Evolutionary conservation across 2,329 filamentous ascomycete species (phyloP), one percentile per base, ranked within the genome.

Genomic region (Aureobasidium lini): DNA sequence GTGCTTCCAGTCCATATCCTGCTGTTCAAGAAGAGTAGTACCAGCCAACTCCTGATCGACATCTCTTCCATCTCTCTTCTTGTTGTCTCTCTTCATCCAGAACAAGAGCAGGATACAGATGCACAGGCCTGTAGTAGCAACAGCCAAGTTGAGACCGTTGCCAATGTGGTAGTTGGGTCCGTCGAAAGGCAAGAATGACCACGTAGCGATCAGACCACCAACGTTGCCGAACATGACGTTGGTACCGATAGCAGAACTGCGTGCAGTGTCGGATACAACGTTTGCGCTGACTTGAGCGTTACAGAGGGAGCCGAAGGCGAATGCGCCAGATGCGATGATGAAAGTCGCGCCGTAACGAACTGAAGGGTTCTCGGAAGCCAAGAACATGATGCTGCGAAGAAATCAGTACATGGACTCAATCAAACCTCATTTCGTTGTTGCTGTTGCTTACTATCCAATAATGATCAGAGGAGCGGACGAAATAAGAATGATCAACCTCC

Each of bases 171-270:
- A 90, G 60, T 89, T 71, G 0, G 87, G 87, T 0, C 66, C 81
- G 66, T 89, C 86, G 64, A 74, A 81, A 0, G 81, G 79, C 15
- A 88, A 66, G 71, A 86, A 88, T 1, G 77, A 79, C 68, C 68
- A 70, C 0, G 68, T 71, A 1, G 63, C 64, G 44, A 70, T 66
- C 16, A 71, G 50, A 7, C 67, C 87, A 2, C 87, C 87, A n/a
- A 89, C 68, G 58, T 89, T 89, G 31, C 86, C 87, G 28, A 88
- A 74, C 85, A 89, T 89, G 66, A 89, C 84, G 57, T 83, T 84
- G 0, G 80, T 81, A 10, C 82, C 85, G 46, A 89, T 87, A 3
- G 84, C 85, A 0, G 84, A 80, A 9, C 82, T 83, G 13, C 86
- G 79, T 0, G 87, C 84, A 0, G 87, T 88, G 64, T 90, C 87